These are phyloP conservation scores for Selaginella tamariscina DNA, from an alignment of 75 land plant species.

Conservation along the genomic window DNA sequence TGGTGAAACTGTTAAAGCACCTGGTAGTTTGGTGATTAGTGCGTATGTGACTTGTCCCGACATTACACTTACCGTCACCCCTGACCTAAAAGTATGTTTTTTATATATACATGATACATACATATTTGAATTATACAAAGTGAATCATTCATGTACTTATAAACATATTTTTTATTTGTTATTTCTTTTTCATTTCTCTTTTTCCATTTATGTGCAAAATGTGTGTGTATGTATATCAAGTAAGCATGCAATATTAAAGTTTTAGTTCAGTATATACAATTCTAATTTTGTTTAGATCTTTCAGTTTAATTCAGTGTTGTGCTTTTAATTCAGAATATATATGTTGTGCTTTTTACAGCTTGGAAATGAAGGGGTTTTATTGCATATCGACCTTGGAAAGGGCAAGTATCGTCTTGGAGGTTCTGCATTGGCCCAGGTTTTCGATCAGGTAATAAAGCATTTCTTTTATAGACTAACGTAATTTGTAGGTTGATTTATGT, in stretches of 20 bases:
- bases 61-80: slow-evolving; percentile 84
- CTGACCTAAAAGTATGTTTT: slow-evolving; percentile 56
- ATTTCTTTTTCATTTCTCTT: background rate
- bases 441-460: slow-evolving; percentile 40
- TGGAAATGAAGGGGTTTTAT: slow-evolving; percentile 63
- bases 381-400: slow-evolving; percentile 77
- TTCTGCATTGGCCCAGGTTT: slow-evolving; percentile 79
- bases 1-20: slow-evolving; percentile 89
- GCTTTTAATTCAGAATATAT: background rate
- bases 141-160: too few relatives aligned
- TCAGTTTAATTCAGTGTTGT: background rate
- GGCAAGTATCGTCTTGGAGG: slow-evolving; percentile 82
- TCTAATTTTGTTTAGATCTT: too few relatives aligned
- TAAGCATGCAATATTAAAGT: too few relatives aligned
- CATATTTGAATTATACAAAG: too few relatives aligned
- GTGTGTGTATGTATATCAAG: too few relatives aligned
- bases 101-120: too few relatives aligned
- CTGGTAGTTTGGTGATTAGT: slow-evolving; percentile 87
- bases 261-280: too few relatives aligned
- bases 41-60: slow-evolving; percentile 92
- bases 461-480: background rate
- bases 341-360: slow-evolving; percentile 28
- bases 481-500: background rate
- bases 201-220: slow-evolving; percentile 6
- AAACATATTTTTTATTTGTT: too few relatives aligned